phyloP scores from a whole-genome alignment of 805 yeast species.

The Candida quercuum region DNA sequence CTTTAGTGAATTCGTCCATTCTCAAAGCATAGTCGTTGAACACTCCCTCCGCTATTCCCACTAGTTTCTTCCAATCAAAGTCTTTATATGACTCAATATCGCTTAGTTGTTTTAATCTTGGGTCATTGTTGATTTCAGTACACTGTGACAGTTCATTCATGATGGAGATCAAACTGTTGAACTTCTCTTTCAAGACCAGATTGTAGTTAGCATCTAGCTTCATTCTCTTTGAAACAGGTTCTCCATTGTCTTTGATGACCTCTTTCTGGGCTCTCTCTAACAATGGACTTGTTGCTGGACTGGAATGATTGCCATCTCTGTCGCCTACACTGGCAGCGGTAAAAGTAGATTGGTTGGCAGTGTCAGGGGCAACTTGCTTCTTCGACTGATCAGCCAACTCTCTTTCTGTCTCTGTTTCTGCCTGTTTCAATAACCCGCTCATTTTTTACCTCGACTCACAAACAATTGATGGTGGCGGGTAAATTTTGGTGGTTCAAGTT shows the following conservation, averaged over 20 bases:
- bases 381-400: neutral
- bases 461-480: no score
- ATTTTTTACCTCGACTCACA: no score
- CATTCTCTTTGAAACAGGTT: neutral
- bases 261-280: neutral
- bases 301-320: neutral
- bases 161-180: conserved; percentile 4
- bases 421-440: no score
- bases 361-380: neutral
- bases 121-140: neutral
- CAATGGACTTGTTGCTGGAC: neutral
- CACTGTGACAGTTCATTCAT: conserved; percentile 3
- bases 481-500: no score
- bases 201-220: conserved; percentile 1
- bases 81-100: neutral
- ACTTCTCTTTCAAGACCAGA: neutral
- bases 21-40: conserved; percentile 16
- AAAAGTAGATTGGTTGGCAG: neutral
- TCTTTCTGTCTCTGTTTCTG: neutral
- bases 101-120: neutral
- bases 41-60: conserved; percentile 12
- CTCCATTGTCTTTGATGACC: neutral
- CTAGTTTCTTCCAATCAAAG: conserved; percentile 13
- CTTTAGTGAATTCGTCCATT: conserved; percentile 18
- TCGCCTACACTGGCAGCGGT: neutral